Base-by-base conservation (phyloP, 345 rosid species). In the Eucalyptus paniculata region DNA sequence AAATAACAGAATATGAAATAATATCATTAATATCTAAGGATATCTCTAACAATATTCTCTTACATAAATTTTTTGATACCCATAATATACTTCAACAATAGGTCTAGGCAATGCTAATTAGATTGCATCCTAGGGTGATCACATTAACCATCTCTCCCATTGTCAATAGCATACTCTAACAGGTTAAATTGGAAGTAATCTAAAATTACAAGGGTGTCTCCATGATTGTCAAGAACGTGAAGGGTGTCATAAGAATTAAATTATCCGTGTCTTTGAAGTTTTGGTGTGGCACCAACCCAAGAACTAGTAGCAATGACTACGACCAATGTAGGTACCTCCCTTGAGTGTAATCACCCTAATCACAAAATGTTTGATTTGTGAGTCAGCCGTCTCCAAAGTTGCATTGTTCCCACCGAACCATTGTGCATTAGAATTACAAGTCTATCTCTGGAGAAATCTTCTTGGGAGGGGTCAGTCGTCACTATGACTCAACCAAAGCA, bases 141-240 rank as follows among this genome's bases (percentile, higher is more conserved):
- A 34, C 81, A 69, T 34, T 6, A 17, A 1, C 23, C 81, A 10
- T 34, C 24, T 32, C 81, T 34, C 81, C 24, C 23, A 34, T 1
- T 65, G 40, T n/a, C 0, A 3, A 0, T n/a, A n/a, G 0, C 40
- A n/a, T n/a, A 1, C 19, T 65, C 6, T 0, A 3, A n/a, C 0
- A 18, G 3, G 2, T 69, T 32, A 34, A 17, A 69, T 8, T 69
- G 42, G 24, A 69, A 32, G 24, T 34, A 69, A 34, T 34, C 4
- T 69, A 1, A 18, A 69, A 5, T 34, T 2, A 69, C 4, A 69
- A 34, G 26, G 40, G 44, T 18, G 24, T 69, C 2, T 69, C 26
- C 7, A 2, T 18, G 13, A 69, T 69, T 69, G 82, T 69, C 82
- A 34, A 34, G 40, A 72, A 18, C 45, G 0, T 19, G 14, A 19